Evolutionary conservation across 495 filamentous ascomycete genomes (phyloP).

Genomic region (Penicillium arizonense): DNA sequence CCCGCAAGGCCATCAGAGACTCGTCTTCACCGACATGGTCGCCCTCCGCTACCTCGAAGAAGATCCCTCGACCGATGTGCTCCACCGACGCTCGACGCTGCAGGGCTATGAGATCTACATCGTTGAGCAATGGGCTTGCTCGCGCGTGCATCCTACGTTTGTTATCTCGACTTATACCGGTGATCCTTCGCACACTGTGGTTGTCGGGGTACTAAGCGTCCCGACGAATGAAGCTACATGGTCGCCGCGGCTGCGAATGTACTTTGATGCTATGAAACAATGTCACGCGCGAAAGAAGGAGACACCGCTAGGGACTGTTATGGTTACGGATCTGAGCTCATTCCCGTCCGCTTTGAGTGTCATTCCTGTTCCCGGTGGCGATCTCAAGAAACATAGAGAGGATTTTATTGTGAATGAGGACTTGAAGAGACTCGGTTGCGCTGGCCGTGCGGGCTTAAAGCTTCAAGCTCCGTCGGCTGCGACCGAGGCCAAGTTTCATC

Average conservation of each 20-base stretch:
- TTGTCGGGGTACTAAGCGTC: slow-evolving; percentile 80
- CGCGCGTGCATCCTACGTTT: slow-evolving; percentile 83
- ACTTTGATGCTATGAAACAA: slow-evolving; percentile 81
- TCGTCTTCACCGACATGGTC: slow-evolving; percentile 72
- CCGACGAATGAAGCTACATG: slow-evolving; percentile 78
- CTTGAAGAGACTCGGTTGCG: slow-evolving; percentile 88
- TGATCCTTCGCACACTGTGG: slow-evolving; percentile 70
- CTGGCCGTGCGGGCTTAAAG: slow-evolving; percentile 82
- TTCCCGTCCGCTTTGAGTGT: slow-evolving; percentile 90
- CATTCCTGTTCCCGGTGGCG: slow-evolving; percentile 83
- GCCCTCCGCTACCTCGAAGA: slow-evolving; percentile 87
- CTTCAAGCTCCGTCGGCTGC: slow-evolving; percentile 72
- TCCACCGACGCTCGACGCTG: slow-evolving; percentile 66
- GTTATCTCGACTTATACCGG: slow-evolving; percentile 94
- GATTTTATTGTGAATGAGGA: slow-evolving; percentile 95
- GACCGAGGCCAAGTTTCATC: slow-evolving; percentile 87
- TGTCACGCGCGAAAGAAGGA: slow-evolving; percentile 80
- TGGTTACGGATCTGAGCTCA: slow-evolving; percentile 88
- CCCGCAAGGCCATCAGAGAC: slow-evolving; percentile 43
- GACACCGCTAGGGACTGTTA: slow-evolving; percentile 78
- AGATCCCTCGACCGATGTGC: slow-evolving; percentile 72
- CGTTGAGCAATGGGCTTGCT: slow-evolving; percentile 98
- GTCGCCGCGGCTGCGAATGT: slow-evolving; percentile 74
- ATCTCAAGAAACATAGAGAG: slow-evolving; percentile 74
- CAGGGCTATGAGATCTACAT: slow-evolving; percentile 90